Evolutionary conservation across 805 yeast species (phyloP), one percentile per base, ranked within the genome.

Genomic region (Myxozyma kluyveri): DNA sequence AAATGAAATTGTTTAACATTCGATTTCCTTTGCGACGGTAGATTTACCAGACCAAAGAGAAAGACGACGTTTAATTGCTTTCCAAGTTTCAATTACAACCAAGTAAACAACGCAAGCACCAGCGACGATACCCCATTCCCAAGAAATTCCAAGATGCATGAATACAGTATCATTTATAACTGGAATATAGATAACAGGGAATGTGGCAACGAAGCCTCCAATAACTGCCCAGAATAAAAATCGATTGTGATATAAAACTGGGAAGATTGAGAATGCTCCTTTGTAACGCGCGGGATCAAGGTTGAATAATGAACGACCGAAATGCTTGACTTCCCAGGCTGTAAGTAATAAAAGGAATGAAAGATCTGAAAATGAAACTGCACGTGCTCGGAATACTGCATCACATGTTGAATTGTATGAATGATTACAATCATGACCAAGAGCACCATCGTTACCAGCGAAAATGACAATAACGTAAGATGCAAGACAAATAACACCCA

Each of bases 121-220:
- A 39, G 68, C 56, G 0, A 89, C 80, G 56, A 86, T 68, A 14
- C 87, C 95, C 95, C 95, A 88, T 71, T 87, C 95, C 69, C 80
- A 81, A 4, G 82, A 77, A 57, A 87, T 84, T 6, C 83, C 81
- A 22, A 68, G 72, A 65, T 88, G 96, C 61, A 83, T 72, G 66
- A 88, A 88, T 4, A 88, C 95, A 56, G 78, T 77, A 44, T 75
- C 72, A 67, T 88, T 88, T 65, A 88, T 85, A n/a, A 86, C 95
- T 4, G 96, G 96, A 59, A 88, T 88, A 67, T 88, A 88, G 39
- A 87, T 81, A n/a, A 86, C 84, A 33, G 95, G 95, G 77, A 88
- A 83, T 3, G 85, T 82, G 2, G 86, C 75, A 14, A 77, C 68
- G 57, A 84, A 79, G 1, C 95, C 96, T 45, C 78, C 73, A 36